Evolutionary conservation across 139 green algal species (phyloP).

Genomic region (Tetraselmis chui): DNA sequence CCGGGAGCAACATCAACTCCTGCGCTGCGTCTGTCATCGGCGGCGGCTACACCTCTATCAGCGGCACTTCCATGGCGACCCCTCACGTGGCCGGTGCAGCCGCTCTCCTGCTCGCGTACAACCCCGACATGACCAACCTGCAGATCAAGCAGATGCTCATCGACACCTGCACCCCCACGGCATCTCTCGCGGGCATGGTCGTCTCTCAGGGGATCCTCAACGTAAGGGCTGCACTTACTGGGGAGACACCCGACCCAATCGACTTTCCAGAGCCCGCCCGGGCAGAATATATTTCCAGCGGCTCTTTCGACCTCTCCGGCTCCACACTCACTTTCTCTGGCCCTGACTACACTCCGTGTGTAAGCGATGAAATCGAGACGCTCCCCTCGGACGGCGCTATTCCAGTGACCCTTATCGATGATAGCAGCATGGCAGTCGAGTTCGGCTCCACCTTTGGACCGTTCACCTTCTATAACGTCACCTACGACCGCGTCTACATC

Average conservation of each 20-base stretch:
- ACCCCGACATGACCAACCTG: too few species aligned
- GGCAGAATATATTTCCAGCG: neutral
- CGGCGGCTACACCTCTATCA: neutral
- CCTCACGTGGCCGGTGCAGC: constrained; percentile 3
- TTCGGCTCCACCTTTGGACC: too few species aligned
- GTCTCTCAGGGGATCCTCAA: too few species aligned
- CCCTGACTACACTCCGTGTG: neutral
- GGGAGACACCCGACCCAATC: neutral
- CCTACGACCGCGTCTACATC: neutral
- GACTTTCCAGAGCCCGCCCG: neutral
- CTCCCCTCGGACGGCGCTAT: too few species aligned
- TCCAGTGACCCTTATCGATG: neutral
- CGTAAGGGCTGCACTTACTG: too few species aligned
- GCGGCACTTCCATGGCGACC: neutral
- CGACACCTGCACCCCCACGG: too few species aligned
- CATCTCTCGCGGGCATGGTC: too few species aligned
- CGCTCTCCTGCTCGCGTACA: too few species aligned
- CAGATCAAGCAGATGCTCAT: too few species aligned
- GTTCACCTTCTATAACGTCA: neutral
- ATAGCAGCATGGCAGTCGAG: neutral
- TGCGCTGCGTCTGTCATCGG: neutral
- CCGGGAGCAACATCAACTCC: constrained; percentile 9
- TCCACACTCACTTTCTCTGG: neutral
- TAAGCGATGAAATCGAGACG: neutral
- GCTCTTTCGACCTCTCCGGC: neutral